Evolutionary conservation across 345 rosid genomes (phyloP).

Genomic region (Murraya koenigii): DNA sequence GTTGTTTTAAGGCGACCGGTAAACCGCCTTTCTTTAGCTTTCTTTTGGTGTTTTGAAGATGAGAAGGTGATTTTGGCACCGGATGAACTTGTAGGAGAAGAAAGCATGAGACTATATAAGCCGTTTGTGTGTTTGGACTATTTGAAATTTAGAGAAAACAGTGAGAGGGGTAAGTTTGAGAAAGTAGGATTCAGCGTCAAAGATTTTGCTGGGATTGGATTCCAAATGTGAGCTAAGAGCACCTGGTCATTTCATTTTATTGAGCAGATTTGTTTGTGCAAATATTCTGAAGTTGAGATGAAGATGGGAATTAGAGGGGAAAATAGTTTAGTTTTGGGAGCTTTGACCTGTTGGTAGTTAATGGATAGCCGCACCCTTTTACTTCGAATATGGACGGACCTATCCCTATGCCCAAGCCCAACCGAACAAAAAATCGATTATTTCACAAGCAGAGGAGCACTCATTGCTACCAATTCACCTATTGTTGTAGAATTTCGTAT

Average conservation of each 20-base stretch:
- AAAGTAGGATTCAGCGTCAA: conserved; percentile 44
- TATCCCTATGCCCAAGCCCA: too few species aligned
- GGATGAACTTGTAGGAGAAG: conserved; percentile 31
- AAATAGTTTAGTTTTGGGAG: not conserved
- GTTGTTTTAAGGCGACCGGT: conserved; percentile 27
- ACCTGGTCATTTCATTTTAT: not conserved
- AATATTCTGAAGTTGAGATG: not conserved
- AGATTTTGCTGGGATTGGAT: conserved; percentile 35
- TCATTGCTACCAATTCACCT: too few species aligned
- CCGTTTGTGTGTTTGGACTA: conserved; percentile 43
- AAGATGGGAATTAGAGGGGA: not conserved
- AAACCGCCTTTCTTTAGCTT: conserved; percentile 33
- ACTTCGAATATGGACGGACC: too few species aligned
- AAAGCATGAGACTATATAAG: conserved; percentile 16
- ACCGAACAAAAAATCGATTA: too few species aligned
- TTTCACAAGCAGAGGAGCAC: too few species aligned
- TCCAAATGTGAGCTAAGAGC: not conserved
- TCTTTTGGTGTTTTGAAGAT: conserved; percentile 47
- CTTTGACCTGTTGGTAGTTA: conserved; percentile 15
- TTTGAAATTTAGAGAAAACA: conserved; percentile 36
- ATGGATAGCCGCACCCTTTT: too few species aligned
- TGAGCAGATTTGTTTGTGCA: not conserved
- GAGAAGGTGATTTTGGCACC: conserved; percentile 34
- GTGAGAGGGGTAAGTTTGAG: conserved; percentile 39
- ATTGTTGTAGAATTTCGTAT: too few species aligned